Evolutionary conservation across 2,329 filamentous ascomycete species (phyloP).

Genomic region (Fusarium pseudograminearum): DNA sequence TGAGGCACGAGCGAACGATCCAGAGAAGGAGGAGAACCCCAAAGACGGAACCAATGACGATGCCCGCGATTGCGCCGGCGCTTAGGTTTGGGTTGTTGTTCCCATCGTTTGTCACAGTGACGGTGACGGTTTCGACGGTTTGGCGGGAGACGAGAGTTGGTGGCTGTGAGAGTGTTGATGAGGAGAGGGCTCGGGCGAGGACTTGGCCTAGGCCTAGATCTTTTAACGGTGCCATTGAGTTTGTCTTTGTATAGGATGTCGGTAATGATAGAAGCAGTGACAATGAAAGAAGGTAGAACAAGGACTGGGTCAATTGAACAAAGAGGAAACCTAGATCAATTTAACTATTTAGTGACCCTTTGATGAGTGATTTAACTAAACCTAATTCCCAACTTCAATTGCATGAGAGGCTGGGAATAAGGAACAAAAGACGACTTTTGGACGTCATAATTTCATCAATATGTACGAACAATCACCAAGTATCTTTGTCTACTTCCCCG

Average conservation of each 20-base stretch:
- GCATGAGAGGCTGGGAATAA: conserved; percentile 11
- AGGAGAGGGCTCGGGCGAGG: conserved; percentile 31
- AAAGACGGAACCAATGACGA: conserved; percentile 28
- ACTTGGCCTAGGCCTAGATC: conserved; percentile 32
- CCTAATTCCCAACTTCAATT: background rate
- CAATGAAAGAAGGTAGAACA: background rate
- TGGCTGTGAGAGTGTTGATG: conserved; percentile 20
- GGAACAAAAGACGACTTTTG: conserved; percentile 12
- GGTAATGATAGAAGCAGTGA: background rate
- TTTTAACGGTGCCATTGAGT: conserved; percentile 35
- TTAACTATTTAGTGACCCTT: conserved; percentile 2
- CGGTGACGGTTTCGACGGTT: conserved; percentile 49
- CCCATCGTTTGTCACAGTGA: conserved; percentile 42
- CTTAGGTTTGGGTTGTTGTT: conserved; percentile 48
- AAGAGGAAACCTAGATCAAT: background rate
- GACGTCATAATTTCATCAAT: conserved; percentile 39
- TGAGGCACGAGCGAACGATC: conserved; percentile 60
- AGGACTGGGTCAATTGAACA: background rate
- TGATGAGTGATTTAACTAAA: conserved; percentile 10
- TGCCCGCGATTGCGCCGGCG: conserved; percentile 58
- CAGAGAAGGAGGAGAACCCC: conserved; percentile 57
- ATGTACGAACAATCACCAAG: conserved; percentile 26
- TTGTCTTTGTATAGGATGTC: background rate
- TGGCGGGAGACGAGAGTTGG: conserved; percentile 40
- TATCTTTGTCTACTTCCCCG: conserved; percentile 20